Conservation (phyloP, 768 basidiomycete species). For the Suillus plorans region DNA sequence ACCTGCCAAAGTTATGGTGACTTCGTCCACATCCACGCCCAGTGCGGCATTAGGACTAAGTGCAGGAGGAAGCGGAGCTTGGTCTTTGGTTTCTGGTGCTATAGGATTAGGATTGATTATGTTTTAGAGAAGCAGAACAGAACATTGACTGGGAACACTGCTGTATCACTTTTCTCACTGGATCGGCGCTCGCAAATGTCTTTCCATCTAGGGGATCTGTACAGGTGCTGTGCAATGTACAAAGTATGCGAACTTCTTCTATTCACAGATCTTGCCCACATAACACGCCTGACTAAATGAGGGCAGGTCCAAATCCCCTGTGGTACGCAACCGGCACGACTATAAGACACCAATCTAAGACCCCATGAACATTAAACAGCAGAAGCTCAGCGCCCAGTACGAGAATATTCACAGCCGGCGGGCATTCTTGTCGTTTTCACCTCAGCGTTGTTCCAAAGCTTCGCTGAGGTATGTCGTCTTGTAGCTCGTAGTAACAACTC, state of each 20-base stretch:
- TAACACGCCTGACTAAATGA: not conserved
- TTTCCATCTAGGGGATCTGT: not conserved
- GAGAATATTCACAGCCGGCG: slow-evolving; percentile 35
- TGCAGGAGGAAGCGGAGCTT: not conserved
- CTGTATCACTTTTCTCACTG: not conserved
- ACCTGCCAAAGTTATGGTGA: too few relatives aligned
- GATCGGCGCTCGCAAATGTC: too few relatives aligned
- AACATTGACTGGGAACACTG: too few relatives aligned
- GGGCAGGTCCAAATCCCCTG: not conserved
- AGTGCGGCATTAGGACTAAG: not conserved
- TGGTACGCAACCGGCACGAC: not conserved
- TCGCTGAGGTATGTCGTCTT: too few relatives aligned
- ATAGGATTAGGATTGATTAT: not conserved
- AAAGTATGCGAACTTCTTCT: not conserved
- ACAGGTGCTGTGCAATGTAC: not conserved
- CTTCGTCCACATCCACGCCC: not conserved
- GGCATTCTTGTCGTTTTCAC: slow-evolving; percentile 29
- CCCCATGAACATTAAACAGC: not conserved
- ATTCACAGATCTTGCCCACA: not conserved
- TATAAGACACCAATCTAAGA: not conserved
- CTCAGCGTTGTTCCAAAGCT: too few relatives aligned
- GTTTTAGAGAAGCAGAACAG: not conserved
- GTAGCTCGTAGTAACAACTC: too few relatives aligned
- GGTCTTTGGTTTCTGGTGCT: not conserved
- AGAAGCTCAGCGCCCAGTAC: not conserved